Conservation (phyloP, 768 basidiomycete species). For the Pilatotrama ljubarskyi region DNA sequence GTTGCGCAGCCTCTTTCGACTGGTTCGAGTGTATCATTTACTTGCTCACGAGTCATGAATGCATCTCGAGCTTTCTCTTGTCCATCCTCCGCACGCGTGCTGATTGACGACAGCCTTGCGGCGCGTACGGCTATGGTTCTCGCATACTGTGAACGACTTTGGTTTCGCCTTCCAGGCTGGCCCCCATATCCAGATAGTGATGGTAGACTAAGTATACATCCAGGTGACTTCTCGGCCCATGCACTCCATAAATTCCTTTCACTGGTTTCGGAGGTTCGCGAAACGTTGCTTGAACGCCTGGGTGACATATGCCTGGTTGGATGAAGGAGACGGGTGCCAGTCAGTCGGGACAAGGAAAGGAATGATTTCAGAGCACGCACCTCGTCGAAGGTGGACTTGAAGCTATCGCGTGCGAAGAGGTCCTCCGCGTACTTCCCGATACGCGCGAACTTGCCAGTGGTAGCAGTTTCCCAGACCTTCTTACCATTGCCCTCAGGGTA, state of each 20-base stretch:
- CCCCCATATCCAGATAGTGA: too few species aligned
- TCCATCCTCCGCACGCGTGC: too few species aligned
- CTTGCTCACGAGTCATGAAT: not conserved
- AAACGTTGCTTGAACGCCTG: conserved; percentile 22
- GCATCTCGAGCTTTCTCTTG: not conserved
- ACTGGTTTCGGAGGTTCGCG: conserved; percentile 12
- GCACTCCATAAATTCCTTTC: not conserved
- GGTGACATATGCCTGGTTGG: conserved; percentile 22
- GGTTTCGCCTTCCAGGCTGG: too few species aligned
- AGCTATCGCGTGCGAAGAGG: conserved; percentile 52
- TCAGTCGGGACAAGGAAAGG: not conserved
- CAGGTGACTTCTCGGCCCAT: not conserved
- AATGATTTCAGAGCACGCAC: conserved; percentile 35
- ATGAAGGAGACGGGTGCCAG: not conserved
- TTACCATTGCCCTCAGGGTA: conserved; percentile 50
- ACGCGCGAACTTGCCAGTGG: conserved; percentile 49
- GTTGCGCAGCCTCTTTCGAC: conserved; percentile 1
- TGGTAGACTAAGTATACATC: too few species aligned
- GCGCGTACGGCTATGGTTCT: too few species aligned
- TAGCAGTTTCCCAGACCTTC: conserved; percentile 40
- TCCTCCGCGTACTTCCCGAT: conserved; percentile 49
- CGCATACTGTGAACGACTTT: too few species aligned
- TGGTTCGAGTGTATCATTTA: conserved; percentile 13
- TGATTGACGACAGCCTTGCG: too few species aligned
- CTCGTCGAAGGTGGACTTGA: conserved; percentile 53